Percentiles rank a stretch among this genome's conserved stretches.
These are phyloP conservation scores for Aspergillus sp. DNA, from an alignment of 2,329 filamentous ascomycete species.

Conservation along the genomic window DNA sequence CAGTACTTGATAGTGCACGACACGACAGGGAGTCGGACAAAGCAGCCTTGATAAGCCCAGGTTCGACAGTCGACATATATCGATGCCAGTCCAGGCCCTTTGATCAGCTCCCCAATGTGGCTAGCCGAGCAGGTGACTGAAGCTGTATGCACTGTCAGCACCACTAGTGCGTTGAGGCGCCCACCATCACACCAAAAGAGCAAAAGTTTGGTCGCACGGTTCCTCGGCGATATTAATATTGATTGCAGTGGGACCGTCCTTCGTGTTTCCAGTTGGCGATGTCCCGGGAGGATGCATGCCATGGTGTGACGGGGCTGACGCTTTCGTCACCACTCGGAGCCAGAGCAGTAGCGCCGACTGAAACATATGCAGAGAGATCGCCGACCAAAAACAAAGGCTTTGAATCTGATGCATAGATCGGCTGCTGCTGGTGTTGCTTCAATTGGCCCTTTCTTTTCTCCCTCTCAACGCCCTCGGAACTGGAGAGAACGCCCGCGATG, in stretches of 20 bases:
- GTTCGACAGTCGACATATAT: no score
- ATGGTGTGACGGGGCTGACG: constrained; percentile 4
- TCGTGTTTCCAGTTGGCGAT: neutral
- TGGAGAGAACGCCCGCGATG: neutral
- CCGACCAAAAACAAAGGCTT: neutral
- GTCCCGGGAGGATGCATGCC: neutral
- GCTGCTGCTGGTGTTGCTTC: neutral
- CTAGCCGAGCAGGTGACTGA: constrained; percentile 24
- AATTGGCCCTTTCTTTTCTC: neutral
- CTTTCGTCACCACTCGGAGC: neutral
- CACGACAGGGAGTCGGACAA: neutral
- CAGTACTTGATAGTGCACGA: no score
- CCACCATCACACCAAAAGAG: neutral
- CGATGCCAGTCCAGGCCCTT: constrained; percentile 8
- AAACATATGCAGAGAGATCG: constrained; percentile 4
- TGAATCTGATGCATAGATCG: neutral
- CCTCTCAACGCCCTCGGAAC: neutral
- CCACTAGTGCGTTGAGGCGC: constrained; percentile 16
- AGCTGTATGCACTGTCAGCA: constrained; percentile 24
- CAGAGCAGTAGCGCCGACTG: neutral
- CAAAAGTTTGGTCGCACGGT: constrained; percentile 3
- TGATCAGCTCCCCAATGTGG: constrained; percentile 9
- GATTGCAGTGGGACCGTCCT: constrained; percentile 1
- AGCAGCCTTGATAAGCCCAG: no score
- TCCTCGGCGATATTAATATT: constrained; percentile 6